Evolutionary conservation across 768 basidiomycete species (phyloP).

Genomic region (Boletus rufocinnamomeus): DNA sequence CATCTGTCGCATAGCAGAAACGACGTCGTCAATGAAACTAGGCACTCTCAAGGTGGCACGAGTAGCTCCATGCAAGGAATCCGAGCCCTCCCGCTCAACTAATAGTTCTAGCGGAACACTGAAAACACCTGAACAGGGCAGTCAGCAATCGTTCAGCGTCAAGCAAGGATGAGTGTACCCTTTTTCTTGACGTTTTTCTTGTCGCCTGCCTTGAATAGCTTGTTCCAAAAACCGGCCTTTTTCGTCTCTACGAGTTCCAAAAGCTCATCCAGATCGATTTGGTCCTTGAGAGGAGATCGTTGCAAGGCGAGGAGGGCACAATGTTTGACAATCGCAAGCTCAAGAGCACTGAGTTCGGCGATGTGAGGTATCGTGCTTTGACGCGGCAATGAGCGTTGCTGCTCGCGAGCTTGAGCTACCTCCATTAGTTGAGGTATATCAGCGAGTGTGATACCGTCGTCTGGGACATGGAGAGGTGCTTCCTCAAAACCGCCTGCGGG

Average conservation of each 20-base stretch:
- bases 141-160: conserved; percentile 11
- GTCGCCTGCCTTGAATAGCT: conserved; percentile 86
- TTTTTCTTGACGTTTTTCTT: conserved; percentile 93
- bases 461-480: conserved; percentile 43
- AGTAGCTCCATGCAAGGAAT: conserved; percentile 89
- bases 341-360: conserved; percentile 79
- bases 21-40: conserved; percentile 97
- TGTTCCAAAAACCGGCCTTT: conserved; percentile 95
- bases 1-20: conserved; percentile 99
- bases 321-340: conserved; percentile 90
- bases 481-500: conserved; percentile 56
- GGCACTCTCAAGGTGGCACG: conserved; percentile 84
- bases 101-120: conserved; percentile 89
- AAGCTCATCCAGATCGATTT: conserved; percentile 90
- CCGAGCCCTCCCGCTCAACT: conserved; percentile 93
- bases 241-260: conserved; percentile 90
- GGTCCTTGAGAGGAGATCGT: conserved; percentile 75
- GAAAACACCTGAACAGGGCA: conserved; percentile 70
- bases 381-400: conserved; percentile 79
- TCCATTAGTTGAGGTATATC: conserved; percentile 94
- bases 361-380: conserved; percentile 81
- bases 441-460: conserved; percentile 88
- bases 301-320: conserved; percentile 81
- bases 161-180: conserved; percentile 46
- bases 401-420: conserved; percentile 86